Percentiles rank a stretch among this genome's conserved stretches.
phyloP scores from a whole-genome alignment of 164 flowering plant genomes.

The Aristolochia fimbriata region DNA sequence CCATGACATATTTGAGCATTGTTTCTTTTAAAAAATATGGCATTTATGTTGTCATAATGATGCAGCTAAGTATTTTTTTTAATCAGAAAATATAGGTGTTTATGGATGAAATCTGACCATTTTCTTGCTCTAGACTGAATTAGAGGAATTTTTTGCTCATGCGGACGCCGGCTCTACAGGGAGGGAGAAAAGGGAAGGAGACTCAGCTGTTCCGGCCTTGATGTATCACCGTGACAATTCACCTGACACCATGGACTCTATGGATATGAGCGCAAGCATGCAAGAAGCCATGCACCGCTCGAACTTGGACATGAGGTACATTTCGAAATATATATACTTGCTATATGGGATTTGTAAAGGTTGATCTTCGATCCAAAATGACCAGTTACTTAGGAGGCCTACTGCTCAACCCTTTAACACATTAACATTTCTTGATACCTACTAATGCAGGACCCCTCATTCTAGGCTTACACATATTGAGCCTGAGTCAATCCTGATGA shows the following conservation, averaged over 20 bases:
- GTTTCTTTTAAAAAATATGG: too few relatives aligned
- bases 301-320: constrained; percentile 89
- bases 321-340: constrained; percentile 5
- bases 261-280: constrained; percentile 93
- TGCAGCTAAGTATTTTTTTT: too few relatives aligned
- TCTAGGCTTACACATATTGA: too few relatives aligned
- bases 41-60: too few relatives aligned
- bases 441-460: too few relatives aligned
- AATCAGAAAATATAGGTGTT: too few relatives aligned
- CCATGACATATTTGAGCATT: too few relatives aligned
- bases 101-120: too few relatives aligned
- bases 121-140: constrained; percentile 18
- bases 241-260: constrained; percentile 52
- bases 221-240: constrained; percentile 13
- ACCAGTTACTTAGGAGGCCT: neutral
- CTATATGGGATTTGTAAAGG: too few relatives aligned
- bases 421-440: too few relatives aligned
- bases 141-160: constrained; percentile 59
- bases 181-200: constrained; percentile 39
- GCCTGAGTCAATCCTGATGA: too few relatives aligned
- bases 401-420: neutral
- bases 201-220: neutral
- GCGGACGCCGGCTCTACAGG: constrained; percentile 59
- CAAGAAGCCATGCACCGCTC: constrained; percentile 97
- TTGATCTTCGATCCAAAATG: too few relatives aligned